Evolutionary conservation across 768 basidiomycete species (phyloP).

Genomic region (Panaeolus papilionaceus): DNA sequence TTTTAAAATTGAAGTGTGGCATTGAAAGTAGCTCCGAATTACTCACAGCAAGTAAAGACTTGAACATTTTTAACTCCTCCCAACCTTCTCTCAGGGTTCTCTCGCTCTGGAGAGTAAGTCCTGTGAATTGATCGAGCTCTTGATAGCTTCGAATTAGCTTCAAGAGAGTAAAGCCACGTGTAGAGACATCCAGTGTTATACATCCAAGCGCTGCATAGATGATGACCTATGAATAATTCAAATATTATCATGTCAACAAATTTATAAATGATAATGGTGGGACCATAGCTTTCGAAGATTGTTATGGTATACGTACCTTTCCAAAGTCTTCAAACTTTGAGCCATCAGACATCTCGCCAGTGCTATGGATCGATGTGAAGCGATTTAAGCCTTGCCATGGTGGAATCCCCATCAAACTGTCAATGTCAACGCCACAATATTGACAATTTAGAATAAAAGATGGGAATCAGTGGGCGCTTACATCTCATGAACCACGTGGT

Average conservation of each 20-base stretch:
- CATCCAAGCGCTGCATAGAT: slow-evolving; percentile 35
- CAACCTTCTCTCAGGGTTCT: slow-evolving; percentile 30
- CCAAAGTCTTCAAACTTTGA: neutral
- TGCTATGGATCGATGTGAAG: slow-evolving; percentile 27
- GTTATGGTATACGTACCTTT: slow-evolving; percentile 15
- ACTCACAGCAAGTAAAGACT: neutral
- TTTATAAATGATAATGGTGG: slow-evolving; percentile 17
- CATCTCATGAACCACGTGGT: neutral
- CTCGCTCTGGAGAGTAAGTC: slow-evolving; percentile 38
- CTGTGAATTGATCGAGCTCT: slow-evolving; percentile 35
- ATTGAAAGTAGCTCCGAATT: slow-evolving; percentile 29
- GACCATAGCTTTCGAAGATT: too few species aligned
- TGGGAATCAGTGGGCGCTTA: neutral
- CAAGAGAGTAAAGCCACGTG: slow-evolving; percentile 33
- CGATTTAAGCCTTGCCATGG: slow-evolving; percentile 41
- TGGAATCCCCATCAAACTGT: slow-evolving; percentile 36
- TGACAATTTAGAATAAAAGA: neutral
- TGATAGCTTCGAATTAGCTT: slow-evolving; percentile 36
- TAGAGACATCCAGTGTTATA: slow-evolving; percentile 18
- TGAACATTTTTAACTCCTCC: slow-evolving; percentile 27
- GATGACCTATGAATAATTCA: slow-evolving; percentile 40
- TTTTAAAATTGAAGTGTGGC: too few species aligned
- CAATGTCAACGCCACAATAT: neutral
- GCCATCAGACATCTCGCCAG: neutral
- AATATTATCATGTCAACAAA: slow-evolving; percentile 43